Conservation (phyloP, 148 eudicot species). For the Gaultheria prostrata region DNA sequence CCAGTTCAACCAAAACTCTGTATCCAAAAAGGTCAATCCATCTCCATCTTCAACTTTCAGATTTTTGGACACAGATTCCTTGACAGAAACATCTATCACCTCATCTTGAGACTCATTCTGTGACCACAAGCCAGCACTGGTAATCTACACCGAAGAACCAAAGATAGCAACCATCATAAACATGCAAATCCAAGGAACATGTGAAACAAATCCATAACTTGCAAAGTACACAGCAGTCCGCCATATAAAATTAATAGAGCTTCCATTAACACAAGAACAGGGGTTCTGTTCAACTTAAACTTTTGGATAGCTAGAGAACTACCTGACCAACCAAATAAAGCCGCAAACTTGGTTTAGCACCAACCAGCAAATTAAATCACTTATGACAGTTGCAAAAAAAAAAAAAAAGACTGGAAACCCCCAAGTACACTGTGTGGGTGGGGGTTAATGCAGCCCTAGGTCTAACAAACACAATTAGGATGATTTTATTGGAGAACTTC, state of each 20-base stretch:
- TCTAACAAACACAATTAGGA: too few species aligned
- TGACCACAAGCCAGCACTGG: slow-evolving; percentile 75
- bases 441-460: too few species aligned
- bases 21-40: slow-evolving; percentile 44
- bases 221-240: background rate
- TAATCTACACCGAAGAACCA: slow-evolving; percentile 56
- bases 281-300: background rate
- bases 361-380: background rate
- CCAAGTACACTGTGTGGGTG: background rate
- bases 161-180: background rate
- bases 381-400: background rate
- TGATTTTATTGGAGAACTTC: too few species aligned
- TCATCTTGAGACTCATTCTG: slow-evolving; percentile 50
- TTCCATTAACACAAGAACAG: background rate
- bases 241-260: background rate
- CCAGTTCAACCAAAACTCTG: slow-evolving; percentile 68
- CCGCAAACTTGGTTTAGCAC: background rate
- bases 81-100: slow-evolving; percentile 30
- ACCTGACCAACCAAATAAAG: background rate
- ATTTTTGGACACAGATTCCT: slow-evolving; percentile 27
- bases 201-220: background rate
- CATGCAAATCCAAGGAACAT: background rate
- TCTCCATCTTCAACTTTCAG: slow-evolving; percentile 35
- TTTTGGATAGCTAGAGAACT: background rate
- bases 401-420: background rate